Percentiles rank a stretch among this genome's conserved stretches.
These are phyloP conservation scores for Hypoxylon trugodes DNA, from an alignment of 495 filamentous ascomycete species.

Conservation along the genomic window DNA sequence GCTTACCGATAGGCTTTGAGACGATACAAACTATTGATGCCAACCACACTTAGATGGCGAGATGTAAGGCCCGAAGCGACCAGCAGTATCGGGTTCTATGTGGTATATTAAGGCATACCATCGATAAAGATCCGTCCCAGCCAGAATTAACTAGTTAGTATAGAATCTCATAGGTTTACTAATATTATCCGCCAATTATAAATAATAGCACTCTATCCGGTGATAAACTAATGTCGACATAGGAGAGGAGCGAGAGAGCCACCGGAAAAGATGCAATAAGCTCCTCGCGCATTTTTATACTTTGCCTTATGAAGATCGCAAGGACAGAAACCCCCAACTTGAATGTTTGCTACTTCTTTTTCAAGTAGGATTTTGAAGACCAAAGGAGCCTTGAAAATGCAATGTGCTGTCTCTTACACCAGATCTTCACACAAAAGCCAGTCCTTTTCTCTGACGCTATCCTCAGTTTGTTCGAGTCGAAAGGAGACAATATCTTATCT, in stretches of 20 bases:
- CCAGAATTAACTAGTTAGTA: not conserved
- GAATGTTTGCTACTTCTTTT: constrained; percentile 63
- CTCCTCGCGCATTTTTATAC: constrained; percentile 13
- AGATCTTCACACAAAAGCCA: constrained; percentile 51
- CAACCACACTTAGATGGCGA: constrained; percentile 40
- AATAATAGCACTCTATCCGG: too few relatives aligned
- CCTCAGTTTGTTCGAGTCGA: constrained; percentile 25
- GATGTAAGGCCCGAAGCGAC: constrained; percentile 43
- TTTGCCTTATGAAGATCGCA: constrained; percentile 49
- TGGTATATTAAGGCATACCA: constrained; percentile 36
- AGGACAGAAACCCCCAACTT: constrained; percentile 49
- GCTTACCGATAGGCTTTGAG: constrained; percentile 38
- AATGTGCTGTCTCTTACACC: constrained; percentile 57
- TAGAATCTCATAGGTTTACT: too few relatives aligned
- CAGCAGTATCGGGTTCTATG: constrained; percentile 43
- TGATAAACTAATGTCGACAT: not conserved
- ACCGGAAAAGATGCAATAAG: not conserved
- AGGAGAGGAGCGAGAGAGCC: not conserved
- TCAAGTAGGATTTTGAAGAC: constrained; percentile 61
- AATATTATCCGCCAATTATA: too few relatives aligned
- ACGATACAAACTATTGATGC: constrained; percentile 50
- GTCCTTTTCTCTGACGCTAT: constrained; percentile 45
- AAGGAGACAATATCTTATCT: constrained; percentile 28
- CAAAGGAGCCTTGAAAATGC: constrained; percentile 52
- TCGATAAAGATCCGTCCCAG: too few relatives aligned